Percentiles rank a stretch among this genome's conserved stretches.
phyloP scores from a whole-genome alignment of 2,329 filamentous ascomycete genomes.

The Diaporthe sp. region DNA sequence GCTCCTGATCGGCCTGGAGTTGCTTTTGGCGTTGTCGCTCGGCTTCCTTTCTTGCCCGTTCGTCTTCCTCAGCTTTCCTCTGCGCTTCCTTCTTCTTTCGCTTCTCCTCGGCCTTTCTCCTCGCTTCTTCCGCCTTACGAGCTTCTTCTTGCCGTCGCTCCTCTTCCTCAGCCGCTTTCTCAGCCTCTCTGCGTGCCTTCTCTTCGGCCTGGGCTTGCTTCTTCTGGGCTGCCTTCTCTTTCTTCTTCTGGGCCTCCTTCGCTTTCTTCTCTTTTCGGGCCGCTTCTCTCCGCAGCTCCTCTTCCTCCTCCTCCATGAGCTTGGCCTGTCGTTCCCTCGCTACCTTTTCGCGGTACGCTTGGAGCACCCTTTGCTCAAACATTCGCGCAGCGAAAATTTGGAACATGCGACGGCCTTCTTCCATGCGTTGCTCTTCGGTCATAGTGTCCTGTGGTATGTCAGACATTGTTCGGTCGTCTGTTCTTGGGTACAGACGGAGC shows the following conservation, averaged over 20 bases:
- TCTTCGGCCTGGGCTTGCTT: conserved; percentile 93
- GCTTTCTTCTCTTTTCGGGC: conserved; percentile 93
- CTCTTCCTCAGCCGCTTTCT: conserved; percentile 89
- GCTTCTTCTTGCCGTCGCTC: conserved; percentile 81
- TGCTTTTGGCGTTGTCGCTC: conserved; percentile 88
- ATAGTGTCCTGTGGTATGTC: conserved; percentile 82
- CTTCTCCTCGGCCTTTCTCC: conserved; percentile 87
- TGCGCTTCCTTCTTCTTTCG: conserved; percentile 91
- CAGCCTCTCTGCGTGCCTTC: conserved; percentile 86
- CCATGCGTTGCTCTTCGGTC: conserved; percentile 99
- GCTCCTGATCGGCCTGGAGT: conserved; percentile 85
- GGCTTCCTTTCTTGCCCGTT: conserved; percentile 84
- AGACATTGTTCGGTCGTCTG: background rate
- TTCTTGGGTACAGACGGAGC: too few species aligned
- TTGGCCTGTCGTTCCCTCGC: conserved; percentile 91
- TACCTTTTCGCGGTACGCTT: conserved; percentile 98
- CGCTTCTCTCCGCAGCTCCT: conserved; percentile 81
- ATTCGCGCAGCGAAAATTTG: conserved; percentile 99
- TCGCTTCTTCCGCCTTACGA: conserved; percentile 83
- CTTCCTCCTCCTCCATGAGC: conserved; percentile 89
- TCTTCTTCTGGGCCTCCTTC: conserved; percentile 93
- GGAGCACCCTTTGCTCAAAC: conserved; percentile 97
- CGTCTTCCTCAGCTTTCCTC: conserved; percentile 91
- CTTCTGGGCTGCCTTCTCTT: conserved; percentile 91
- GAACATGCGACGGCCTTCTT: conserved; percentile 98